Percentiles rank a stretch among this genome's conserved stretches.
Evolutionary conservation across 2,329 filamentous ascomycete species (phyloP).

Genomic region (Thielaviopsis ethacetica): DNA sequence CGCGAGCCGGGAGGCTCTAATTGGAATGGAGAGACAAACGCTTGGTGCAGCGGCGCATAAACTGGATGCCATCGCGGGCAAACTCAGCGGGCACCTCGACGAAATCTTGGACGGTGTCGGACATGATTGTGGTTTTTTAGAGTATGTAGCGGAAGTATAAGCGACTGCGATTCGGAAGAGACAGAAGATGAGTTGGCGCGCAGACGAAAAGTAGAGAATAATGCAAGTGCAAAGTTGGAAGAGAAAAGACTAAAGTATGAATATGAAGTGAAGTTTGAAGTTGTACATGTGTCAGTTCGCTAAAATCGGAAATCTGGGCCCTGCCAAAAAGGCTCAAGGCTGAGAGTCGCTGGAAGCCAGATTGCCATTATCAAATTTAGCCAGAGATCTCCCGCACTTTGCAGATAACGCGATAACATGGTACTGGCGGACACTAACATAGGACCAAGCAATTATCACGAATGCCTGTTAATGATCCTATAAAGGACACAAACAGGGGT

Average conservation of each 20-base stretch:
- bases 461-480: too few species aligned
- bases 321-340: not conserved
- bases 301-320: not conserved
- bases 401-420: too few species aligned
- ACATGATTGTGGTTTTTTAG: constrained; percentile 27
- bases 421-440: too few species aligned
- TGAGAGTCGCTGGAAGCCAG: not conserved
- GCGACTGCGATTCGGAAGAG: too few species aligned
- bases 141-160: not conserved
- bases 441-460: too few species aligned
- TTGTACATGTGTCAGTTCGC: not conserved
- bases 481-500: too few species aligned
- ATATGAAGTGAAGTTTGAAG: not conserved
- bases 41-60: constrained; percentile 46
- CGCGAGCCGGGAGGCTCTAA: not conserved
- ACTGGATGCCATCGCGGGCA: constrained; percentile 43
- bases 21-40: constrained; percentile 24
- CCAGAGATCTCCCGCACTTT: too few species aligned
- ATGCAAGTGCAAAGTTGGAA: not conserved
- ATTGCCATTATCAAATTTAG: not conserved
- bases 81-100: constrained; percentile 54
- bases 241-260: not conserved
- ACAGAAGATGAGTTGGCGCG: not conserved
- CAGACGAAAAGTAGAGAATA: not conserved
- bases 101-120: constrained; percentile 54